These are phyloP conservation scores for Lotus japonicus DNA, from an alignment of 306 rosid genomes.

Conservation along the genomic window DNA sequence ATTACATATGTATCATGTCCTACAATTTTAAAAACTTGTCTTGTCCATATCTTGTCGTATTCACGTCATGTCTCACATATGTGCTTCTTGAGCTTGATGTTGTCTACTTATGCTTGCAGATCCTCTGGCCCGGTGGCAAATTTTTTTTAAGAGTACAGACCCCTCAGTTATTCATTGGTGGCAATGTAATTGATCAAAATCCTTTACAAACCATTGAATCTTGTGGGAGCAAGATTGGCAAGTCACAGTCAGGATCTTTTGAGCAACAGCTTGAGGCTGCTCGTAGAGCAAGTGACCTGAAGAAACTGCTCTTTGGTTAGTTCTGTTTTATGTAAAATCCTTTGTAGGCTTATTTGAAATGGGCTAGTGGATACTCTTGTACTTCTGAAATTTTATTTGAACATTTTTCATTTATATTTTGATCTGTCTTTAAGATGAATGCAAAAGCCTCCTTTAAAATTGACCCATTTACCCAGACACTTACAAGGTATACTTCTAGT, in stretches of 20 bases:
- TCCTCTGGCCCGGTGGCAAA: constrained; percentile 90
- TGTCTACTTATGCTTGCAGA: constrained; percentile 41
- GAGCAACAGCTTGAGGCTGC: constrained; percentile 93
- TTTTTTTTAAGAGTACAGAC: constrained; percentile 55
- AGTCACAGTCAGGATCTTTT: constrained; percentile 55
- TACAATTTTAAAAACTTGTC: too few relatives aligned
- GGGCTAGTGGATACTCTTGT: background rate
- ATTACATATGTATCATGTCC: too few relatives aligned
- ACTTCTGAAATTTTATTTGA: background rate
- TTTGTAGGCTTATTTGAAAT: background rate
- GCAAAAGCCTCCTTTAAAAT: background rate
- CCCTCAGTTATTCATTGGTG: constrained; percentile 27
- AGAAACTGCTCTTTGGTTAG: constrained; percentile 92
- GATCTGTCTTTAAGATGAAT: background rate
- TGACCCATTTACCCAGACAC: background rate
- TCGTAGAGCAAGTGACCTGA: constrained; percentile 82
- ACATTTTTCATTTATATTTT: background rate
- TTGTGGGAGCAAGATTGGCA: constrained; percentile 29
- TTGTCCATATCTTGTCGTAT: too few relatives aligned
- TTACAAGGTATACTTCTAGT: background rate
- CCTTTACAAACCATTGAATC: constrained; percentile 38
- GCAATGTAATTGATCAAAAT: constrained; percentile 22
- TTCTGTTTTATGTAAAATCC: constrained; percentile 9
- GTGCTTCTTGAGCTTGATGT: background rate
- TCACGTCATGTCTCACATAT: too few relatives aligned